Conservation (phyloP, 805 yeast genomes). For the Candida lessepsii region DNA sequence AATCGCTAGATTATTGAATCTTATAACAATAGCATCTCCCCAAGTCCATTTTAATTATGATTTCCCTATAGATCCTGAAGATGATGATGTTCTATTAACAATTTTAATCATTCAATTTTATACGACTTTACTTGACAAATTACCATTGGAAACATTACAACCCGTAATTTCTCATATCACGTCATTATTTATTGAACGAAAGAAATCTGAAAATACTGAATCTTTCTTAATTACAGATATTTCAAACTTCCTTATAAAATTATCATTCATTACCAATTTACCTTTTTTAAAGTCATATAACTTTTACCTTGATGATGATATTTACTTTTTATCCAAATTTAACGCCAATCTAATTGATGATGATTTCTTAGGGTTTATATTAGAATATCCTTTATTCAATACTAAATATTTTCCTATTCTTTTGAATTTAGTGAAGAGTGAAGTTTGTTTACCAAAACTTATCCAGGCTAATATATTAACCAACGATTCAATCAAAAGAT, state of each 20-base stretch:
- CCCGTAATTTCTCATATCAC: conserved; percentile 2
- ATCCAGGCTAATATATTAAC: conserved; percentile 12
- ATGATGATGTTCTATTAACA: conserved; percentile 23
- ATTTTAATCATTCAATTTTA: conserved; percentile 27
- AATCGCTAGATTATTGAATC: conserved; percentile 7
- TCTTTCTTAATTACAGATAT: conserved; percentile 18
- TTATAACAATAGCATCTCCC: conserved; percentile 9
- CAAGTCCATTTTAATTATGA: conserved; percentile 9
- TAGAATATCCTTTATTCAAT: conserved; percentile 15
- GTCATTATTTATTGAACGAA: conserved; percentile 1
- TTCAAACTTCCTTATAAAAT: conserved; percentile 18
- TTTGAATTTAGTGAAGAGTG: conserved; percentile 22
- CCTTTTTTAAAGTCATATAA: conserved; percentile 20
- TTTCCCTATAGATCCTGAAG: conserved; percentile 16
- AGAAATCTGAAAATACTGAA: conserved; percentile 7
- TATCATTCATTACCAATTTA: conserved; percentile 19
- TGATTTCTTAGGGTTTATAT: conserved; percentile 11
- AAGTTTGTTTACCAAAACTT: conserved; percentile 17
- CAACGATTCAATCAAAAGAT: conserved; percentile 9
- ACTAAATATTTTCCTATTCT: conserved; percentile 25
- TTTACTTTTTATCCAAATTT: conserved; percentile 19
- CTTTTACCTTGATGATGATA: conserved; percentile 18
- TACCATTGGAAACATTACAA: background rate
- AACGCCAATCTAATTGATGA: conserved; percentile 15
- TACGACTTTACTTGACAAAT: conserved; percentile 17